Conservation (phyloP, 2,329 filamentous ascomycete genomes). For the Calonectria pseudoturangicola region DNA sequence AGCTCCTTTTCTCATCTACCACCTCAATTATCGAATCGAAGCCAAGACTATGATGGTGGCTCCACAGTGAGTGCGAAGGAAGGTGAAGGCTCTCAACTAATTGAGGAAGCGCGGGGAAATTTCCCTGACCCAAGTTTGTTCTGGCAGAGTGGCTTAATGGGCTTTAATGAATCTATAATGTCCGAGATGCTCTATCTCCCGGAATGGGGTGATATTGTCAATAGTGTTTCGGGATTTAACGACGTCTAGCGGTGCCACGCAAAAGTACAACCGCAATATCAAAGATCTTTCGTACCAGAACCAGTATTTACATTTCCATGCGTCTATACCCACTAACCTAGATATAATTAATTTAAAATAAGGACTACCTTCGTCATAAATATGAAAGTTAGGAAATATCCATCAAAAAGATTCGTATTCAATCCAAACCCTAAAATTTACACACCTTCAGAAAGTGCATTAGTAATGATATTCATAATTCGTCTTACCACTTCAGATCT, state of each 20-base stretch:
- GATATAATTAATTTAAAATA: background rate
- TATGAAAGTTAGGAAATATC: background rate
- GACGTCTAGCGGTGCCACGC: background rate
- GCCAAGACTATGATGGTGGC: background rate
- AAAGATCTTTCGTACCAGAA: background rate
- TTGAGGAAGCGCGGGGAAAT: background rate
- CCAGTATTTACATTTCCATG: background rate
- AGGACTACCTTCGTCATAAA: background rate
- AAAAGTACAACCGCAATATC: background rate
- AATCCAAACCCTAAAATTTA: background rate
- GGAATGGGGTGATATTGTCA: conserved; percentile 29
- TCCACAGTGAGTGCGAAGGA: background rate
- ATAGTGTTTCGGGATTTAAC: conserved; percentile 6
- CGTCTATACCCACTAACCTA: background rate
- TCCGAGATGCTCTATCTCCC: conserved; percentile 25
- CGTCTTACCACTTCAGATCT: no score
- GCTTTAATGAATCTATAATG: conserved; percentile 11
- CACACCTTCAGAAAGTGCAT: no score
- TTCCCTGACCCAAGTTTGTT: background rate
- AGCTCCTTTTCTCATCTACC: background rate
- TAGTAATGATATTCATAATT: background rate
- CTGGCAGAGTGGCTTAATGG: conserved; percentile 9
- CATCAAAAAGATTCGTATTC: background rate
- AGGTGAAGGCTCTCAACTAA: background rate
- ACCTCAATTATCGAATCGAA: background rate